Percentiles rank a stretch among this genome's conserved stretches.
phyloP scores from a whole-genome alignment of 148 eudicot genomes.

The Chenopodium berlandieri region DNA sequence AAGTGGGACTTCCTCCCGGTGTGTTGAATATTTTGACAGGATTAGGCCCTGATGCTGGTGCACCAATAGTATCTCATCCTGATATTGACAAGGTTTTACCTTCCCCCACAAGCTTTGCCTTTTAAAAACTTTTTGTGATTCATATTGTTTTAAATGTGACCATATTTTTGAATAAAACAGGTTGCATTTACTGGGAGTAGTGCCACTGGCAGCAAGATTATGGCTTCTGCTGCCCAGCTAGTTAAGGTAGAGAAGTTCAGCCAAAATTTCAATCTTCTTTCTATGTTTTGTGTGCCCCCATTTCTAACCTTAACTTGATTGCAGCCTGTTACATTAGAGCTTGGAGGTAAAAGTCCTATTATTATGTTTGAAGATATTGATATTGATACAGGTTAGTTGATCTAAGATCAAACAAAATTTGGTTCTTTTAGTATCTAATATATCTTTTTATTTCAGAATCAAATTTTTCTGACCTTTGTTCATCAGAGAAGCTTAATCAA shows the following conservation, averaged over 20 bases:
- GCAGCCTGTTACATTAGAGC: constrained; percentile 96
- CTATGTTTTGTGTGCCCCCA: constrained; percentile 1
- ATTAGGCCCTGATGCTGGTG: constrained; percentile 91
- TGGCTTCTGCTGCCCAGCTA: constrained; percentile 87
- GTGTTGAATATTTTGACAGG: constrained; percentile 88
- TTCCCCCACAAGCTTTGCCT: constrained; percentile 6
- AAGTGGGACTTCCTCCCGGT: constrained; percentile 90
- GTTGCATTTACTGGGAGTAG: constrained; percentile 95
- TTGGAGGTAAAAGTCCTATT: constrained; percentile 99
- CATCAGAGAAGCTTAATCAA: neutral
- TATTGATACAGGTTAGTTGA: constrained; percentile 74
- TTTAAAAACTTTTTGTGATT: neutral
- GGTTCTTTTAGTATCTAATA: neutral
- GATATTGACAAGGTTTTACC: constrained; percentile 84
- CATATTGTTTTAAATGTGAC: neutral
- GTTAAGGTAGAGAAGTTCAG: constrained; percentile 53
- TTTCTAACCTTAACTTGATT: constrained; percentile 13
- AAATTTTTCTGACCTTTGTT: neutral
- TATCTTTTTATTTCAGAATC: neutral
- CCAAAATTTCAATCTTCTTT: neutral
- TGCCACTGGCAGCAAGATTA: constrained; percentile 90
- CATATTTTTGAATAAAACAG: constrained; percentile 38
- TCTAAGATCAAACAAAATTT: neutral
- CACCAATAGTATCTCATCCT: constrained; percentile 90
- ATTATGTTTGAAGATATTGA: constrained; percentile 94